Percentiles rank a stretch among this genome's conserved stretches.
phyloP scores from a whole-genome alignment of 2,329 filamentous ascomycete genomes.

The Beauveria pseudobassiana region DNA sequence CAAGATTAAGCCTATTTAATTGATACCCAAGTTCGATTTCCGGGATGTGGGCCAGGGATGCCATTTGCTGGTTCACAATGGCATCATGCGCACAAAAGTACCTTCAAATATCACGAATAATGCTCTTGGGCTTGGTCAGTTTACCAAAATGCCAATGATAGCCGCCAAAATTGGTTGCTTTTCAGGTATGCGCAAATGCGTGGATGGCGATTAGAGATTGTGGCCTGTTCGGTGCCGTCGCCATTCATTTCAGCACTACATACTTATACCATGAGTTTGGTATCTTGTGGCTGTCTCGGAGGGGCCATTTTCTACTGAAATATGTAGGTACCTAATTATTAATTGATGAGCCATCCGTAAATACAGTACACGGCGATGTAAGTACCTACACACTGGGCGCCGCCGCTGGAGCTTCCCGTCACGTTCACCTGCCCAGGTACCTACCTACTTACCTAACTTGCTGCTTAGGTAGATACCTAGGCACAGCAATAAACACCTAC shows the following conservation, averaged over 20 bases:
- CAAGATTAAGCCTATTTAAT: conserved; percentile 77
- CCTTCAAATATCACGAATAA: background rate
- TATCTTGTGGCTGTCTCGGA: too few species aligned
- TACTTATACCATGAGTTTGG: too few species aligned
- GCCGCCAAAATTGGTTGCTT: background rate
- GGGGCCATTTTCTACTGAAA: too few species aligned
- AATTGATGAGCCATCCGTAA: too few species aligned
- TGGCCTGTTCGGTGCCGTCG: background rate
- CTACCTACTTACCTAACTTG: too few species aligned
- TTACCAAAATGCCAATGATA: background rate
- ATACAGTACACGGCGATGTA: background rate
- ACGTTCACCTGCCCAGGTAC: background rate
- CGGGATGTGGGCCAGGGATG: background rate
- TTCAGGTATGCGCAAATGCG: background rate
- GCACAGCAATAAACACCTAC: too few species aligned
- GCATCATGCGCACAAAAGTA: background rate
- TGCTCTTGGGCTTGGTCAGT: background rate
- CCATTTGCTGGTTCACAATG: background rate
- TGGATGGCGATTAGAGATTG: background rate
- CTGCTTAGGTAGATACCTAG: too few species aligned
- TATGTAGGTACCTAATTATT: too few species aligned
- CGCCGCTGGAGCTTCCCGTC: background rate
- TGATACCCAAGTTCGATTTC: conserved; percentile 1
- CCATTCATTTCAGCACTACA: too few species aligned
- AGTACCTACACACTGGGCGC: too few species aligned